Evolutionary conservation across 2,329 filamentous ascomycete species (phyloP), one percentile per base, ranked within the genome.

Genomic region (Fusarium musae): DNA sequence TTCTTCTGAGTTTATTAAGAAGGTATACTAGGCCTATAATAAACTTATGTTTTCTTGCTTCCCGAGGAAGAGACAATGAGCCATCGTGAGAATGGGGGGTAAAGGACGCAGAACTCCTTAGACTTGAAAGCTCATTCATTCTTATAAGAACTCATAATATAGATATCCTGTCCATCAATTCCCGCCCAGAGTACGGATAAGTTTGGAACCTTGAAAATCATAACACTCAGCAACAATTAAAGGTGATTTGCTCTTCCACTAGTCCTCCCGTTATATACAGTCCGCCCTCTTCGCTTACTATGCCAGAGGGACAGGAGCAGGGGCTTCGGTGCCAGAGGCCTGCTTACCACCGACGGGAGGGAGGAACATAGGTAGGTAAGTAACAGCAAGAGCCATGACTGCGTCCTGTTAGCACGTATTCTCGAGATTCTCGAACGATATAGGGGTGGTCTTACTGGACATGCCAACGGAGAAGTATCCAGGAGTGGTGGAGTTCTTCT

Each of bases 391-490:
- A 43, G 90, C 87, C 87, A 92, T 88, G 67, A 90, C 90, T 92
- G 69, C 68, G 16, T 56, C 15, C 11, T 23, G 39, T 54, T 32
- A 80, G 77, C 42, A 42, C 21, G 7, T 21, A 34, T n/a, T 50
- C 17, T 32, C 40, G 5, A 30, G 5, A 30, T 43, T 54, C 50
- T 28, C 19, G 19, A 54, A 21, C 16, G 39, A 28, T 43, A 26
- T 30, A 54, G 37, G 34, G 56, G 62, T 26, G 21, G 46, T 88
- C 91, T 78, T 86, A 94, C 93, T 79, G 26, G 93, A 90, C 93
- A 97, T 96, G 82, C 91, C 88, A 63, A 96, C 90, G 63, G 91
- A 91, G 83, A 96, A 92, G 78, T 87, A 86, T 21, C 86, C 83
- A 4, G 95, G 94, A 9, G 93, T 95, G 50, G 87, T 84, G 32